Percentiles rank a stretch among this genome's conserved stretches.
Conservation (phyloP, 768 basidiomycete species). For the Cystobasidium ongulense region DNA sequence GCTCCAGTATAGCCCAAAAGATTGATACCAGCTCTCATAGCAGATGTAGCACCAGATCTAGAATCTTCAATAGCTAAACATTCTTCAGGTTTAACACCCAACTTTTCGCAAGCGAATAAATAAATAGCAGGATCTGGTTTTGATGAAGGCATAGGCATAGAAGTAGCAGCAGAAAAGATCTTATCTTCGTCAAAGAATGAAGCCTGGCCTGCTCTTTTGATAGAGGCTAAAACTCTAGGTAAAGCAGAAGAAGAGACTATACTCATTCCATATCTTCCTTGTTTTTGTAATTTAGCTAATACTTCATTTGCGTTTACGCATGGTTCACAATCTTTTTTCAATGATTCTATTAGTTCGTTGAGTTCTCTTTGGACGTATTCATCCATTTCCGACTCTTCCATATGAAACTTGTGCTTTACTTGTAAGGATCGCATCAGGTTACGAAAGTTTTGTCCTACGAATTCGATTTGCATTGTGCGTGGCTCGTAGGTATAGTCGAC, state of each 20-base stretch:
- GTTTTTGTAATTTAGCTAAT: conserved; percentile 21
- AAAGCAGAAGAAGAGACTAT: conserved; percentile 36
- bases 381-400: conserved; percentile 33
- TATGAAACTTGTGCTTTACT: conserved; percentile 34
- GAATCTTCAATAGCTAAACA: conserved; percentile 39
- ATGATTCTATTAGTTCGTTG: conserved; percentile 27
- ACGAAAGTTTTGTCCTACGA: conserved; percentile 39
- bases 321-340: conserved; percentile 27
- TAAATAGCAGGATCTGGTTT: conserved; percentile 41
- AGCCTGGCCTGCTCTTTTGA: conserved; percentile 35
- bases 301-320: conserved; percentile 36
- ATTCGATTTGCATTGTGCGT: conserved; percentile 35
- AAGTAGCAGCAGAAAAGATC: conserved; percentile 38
- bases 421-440: conserved; percentile 35
- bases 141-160: conserved; percentile 35
- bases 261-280: conserved; percentile 35
- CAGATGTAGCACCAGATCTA: conserved; percentile 39
- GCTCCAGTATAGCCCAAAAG: conserved; percentile 38
- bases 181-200: conserved; percentile 30
- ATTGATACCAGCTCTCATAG: conserved; percentile 38
- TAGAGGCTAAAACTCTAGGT: conserved; percentile 35
- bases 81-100: conserved; percentile 34
- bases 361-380: conserved; percentile 36
- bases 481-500: conserved; percentile 30
- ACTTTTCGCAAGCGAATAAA: conserved; percentile 36